A percentile compares a stretch with the other conserved stretches of the same genome.
Evolutionary conservation across 2,329 filamentous ascomycete species (phyloP).

Genomic region (Scedosporium minutisporum): DNA sequence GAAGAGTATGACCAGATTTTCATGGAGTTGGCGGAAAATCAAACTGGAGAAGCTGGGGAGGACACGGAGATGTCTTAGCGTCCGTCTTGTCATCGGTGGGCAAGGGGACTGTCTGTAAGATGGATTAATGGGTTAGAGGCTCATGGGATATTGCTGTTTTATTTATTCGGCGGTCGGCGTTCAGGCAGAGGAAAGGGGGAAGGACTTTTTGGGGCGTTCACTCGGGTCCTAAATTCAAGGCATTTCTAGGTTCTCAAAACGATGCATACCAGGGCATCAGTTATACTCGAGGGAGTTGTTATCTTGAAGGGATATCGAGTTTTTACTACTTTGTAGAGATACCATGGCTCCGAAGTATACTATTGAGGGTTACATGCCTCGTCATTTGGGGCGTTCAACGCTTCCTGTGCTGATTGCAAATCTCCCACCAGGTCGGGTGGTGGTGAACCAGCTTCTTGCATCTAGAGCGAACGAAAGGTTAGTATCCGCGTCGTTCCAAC

Average conservation of each 20-base stretch:
- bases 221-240: background rate
- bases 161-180: background rate
- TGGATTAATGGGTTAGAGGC: no score
- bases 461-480: constrained; percentile 41
- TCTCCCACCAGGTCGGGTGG: constrained; percentile 87
- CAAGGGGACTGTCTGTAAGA: no score
- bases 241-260: background rate
- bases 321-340: background rate
- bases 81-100: background rate
- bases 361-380: constrained; percentile 50
- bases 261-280: background rate
- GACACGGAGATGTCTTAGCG: constrained; percentile 3
- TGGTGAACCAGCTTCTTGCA: constrained; percentile 91
- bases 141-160: background rate
- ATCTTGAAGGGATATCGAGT: background rate
- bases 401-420: constrained; percentile 73
- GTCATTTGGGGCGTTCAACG: constrained; percentile 50
- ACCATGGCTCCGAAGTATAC: constrained; percentile 11
- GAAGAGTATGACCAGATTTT: constrained; percentile 57
- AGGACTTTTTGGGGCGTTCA: background rate
- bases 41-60: background rate
- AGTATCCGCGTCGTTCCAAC: no score
- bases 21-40: constrained; percentile 14
- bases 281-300: background rate
- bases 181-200: background rate